Base-by-base conservation (phyloP, 352 stramenopile genomes). In the Globisporangium alternatum region DNA sequence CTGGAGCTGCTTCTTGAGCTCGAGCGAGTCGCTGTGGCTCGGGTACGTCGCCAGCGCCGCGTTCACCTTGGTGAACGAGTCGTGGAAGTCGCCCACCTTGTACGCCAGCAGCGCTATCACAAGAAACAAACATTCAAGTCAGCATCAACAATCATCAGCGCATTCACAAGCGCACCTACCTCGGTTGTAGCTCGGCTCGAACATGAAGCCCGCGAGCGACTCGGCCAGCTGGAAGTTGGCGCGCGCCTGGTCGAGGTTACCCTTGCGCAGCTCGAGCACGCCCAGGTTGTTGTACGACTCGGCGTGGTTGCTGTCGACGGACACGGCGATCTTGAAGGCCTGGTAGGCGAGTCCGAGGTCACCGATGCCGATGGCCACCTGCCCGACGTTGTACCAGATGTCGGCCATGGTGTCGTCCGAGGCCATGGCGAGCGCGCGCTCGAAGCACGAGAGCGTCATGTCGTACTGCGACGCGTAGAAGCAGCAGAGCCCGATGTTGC, bases 381-480 rank as follows among this genome's bases (percentile, higher is more conserved):
- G 93, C 1, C 91, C 93, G 35, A 98, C 79, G 71, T 98, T 98
- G 80, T 97, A 98, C 94, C 93, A 98, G 31, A 98, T 78, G 74
- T 98, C 92, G 31, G 88, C 89, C 75, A 96, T 93, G 59, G 77
- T 86, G 61, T 97, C 90, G 74, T 98, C 93, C 52, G 80, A 91
- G 12, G 91, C 91, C 59, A 96, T 76, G 12, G 73, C 64, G 3
- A 98, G 82, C 25, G 94, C 93, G 28, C 89, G 88, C 59, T 98
- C 91, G 61, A 98, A 96, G 72, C 92, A 98, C 56, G 86, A 91
- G 17, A 98, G 83, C 51, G 91, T 96, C 80, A 98, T 90, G 77
- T 98, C 94, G 80, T 98, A 98, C 75, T 98, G 85, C 22, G 85
- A 84, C 15, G 91, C 89, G 80, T 98, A 95, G 71, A 97, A 98